Evolutionary conservation across 2,329 filamentous ascomycete genomes (phyloP).

Genomic region (Chaetothyriales sp.): DNA sequence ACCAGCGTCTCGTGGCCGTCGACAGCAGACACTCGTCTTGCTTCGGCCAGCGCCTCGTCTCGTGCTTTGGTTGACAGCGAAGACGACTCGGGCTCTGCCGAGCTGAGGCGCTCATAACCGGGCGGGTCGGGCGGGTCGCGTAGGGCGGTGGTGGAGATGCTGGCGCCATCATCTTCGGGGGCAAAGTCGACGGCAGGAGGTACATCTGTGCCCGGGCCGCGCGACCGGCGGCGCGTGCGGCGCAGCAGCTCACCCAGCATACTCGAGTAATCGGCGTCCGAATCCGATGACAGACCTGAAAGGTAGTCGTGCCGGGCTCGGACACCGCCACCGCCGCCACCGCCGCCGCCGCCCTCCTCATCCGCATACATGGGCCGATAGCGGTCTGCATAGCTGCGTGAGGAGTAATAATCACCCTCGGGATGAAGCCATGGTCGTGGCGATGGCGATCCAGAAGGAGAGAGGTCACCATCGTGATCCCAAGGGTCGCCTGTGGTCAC

Average conservation of each 20-base stretch:
- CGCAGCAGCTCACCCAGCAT: background rate
- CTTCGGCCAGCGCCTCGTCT: background rate
- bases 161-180: background rate
- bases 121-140: background rate
- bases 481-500: slow-evolving; percentile 9
- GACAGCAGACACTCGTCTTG: background rate
- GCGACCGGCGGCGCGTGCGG: background rate
- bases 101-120: background rate
- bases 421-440: slow-evolving; percentile 15
- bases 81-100: background rate
- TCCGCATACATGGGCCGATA: slow-evolving; percentile 12
- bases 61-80: background rate
- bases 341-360: too few species aligned
- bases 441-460: slow-evolving; percentile 4
- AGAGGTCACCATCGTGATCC: slow-evolving; percentile 7
- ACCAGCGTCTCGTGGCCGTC: slow-evolving; percentile 38
- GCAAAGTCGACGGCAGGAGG: background rate
- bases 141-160: background rate
- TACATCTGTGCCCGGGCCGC: background rate
- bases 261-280: slow-evolving; percentile 2
- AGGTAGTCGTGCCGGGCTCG: slow-evolving; percentile 4
- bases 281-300: slow-evolving; percentile 10
- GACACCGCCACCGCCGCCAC: too few species aligned
- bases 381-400: slow-evolving; percentile 11
- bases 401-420: slow-evolving; percentile 10